Evolutionary conservation across 2,329 filamentous ascomycete genomes (phyloP).

Genomic region (Hypoxylon sp.): DNA sequence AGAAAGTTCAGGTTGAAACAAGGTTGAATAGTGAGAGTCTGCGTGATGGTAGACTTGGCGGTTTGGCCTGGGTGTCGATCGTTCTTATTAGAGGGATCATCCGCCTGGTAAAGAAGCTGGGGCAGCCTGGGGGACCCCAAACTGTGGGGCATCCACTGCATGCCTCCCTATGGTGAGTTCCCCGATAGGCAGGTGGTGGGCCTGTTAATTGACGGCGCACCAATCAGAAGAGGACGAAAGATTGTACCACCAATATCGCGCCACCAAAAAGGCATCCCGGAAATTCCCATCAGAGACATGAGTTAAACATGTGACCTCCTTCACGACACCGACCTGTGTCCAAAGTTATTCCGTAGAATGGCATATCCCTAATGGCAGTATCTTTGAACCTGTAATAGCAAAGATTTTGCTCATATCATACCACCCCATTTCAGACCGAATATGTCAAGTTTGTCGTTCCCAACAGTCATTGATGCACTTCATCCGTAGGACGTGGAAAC

Average conservation of each 20-base stretch:
- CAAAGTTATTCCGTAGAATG: neutral
- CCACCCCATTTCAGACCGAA: neutral
- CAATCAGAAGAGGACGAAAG: slow-evolving; percentile 19
- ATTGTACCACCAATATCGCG: slow-evolving; percentile 15
- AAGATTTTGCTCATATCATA: neutral
- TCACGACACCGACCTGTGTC: neutral
- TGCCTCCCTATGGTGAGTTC: slow-evolving; percentile 8
- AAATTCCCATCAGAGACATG: slow-evolving; percentile 19
- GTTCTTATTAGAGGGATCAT: slow-evolving; percentile 12
- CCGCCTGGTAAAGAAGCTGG: slow-evolving; percentile 7
- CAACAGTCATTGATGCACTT: neutral
- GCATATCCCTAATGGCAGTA: neutral
- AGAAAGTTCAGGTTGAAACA: slow-evolving; percentile 24
- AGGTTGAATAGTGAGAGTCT: slow-evolving; percentile 23
- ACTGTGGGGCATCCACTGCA: slow-evolving; percentile 4
- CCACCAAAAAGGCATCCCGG: slow-evolving; percentile 14
- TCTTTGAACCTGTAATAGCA: neutral
- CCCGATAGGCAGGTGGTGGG: slow-evolving; percentile 35
- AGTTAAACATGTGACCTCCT: slow-evolving; percentile 17
- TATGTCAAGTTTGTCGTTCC: neutral
- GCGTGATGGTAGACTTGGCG: slow-evolving; percentile 34
- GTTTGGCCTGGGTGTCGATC: slow-evolving; percentile 37
- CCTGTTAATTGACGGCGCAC: neutral
- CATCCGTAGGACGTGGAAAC: too few relatives aligned
- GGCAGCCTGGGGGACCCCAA: slow-evolving; percentile 15